A percentile compares a stretch with the other conserved stretches of the same genome.
Evolutionary conservation across 495 filamentous ascomycete genomes (phyloP).

Genomic region (Stereocaulon alpinum): DNA sequence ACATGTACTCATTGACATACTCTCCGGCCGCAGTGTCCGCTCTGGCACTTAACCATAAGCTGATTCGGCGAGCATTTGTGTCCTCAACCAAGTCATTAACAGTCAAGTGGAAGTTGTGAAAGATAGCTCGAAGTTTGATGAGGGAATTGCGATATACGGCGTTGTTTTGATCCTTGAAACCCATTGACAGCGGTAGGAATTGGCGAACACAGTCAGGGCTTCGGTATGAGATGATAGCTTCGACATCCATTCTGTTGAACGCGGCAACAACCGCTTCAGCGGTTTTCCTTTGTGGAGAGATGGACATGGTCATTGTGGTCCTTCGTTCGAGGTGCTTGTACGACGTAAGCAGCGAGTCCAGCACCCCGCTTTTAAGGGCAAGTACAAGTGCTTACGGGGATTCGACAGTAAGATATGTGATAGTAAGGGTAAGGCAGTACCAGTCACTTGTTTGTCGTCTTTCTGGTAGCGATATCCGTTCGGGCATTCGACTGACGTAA

Average conservation of each 20-base stretch:
- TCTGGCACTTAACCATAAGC: constrained; percentile 20
- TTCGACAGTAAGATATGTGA: neutral
- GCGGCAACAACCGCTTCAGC: constrained; percentile 20
- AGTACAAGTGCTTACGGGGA: neutral
- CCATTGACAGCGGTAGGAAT: constrained; percentile 19
- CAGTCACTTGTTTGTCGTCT: neutral
- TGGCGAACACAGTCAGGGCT: constrained; percentile 18
- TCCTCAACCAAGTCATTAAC: constrained; percentile 22
- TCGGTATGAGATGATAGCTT: constrained; percentile 19
- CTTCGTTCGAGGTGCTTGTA: neutral
- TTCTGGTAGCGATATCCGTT: neutral
- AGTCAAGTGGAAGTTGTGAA: constrained; percentile 21
- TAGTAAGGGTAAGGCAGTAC: neutral
- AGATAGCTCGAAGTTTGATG: constrained; percentile 12
- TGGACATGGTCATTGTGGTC: constrained; percentile 12
- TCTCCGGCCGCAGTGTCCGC: constrained; percentile 20
- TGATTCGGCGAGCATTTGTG: constrained; percentile 15
- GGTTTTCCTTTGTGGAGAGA: constrained; percentile 16
- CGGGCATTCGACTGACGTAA: neutral
- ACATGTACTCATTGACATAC: constrained; percentile 32
- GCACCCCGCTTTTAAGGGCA: neutral
- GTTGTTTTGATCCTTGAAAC: constrained; percentile 16
- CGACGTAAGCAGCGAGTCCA: neutral
- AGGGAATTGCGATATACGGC: constrained; percentile 16
- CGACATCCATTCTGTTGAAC: constrained; percentile 24